These are phyloP conservation scores for Phyllosticta paracitricarpa DNA, from an alignment of 2,329 filamentous ascomycete species.

Conservation along the genomic window DNA sequence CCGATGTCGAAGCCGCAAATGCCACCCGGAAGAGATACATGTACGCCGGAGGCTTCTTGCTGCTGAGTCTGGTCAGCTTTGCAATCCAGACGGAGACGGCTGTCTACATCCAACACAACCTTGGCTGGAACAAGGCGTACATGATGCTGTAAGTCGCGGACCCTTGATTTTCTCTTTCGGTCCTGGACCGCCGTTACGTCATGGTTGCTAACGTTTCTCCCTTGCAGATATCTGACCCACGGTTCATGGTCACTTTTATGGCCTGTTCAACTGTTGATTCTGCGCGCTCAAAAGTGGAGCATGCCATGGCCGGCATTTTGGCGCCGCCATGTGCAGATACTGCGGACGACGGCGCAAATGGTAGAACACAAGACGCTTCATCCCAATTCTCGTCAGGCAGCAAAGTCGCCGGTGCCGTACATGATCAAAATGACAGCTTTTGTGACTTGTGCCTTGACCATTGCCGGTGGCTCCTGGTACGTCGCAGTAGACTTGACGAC, in stretches of 20 bases:
- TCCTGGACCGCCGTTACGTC: not conserved
- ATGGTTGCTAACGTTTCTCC: not conserved
- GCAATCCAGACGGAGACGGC: conserved; percentile 93
- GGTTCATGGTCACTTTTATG: conserved; percentile 87
- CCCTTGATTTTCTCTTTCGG: not conserved
- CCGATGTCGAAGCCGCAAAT: conserved; percentile 51
- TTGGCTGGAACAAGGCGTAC: conserved; percentile 97
- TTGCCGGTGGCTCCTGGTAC: conserved; percentile 92
- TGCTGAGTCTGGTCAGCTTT: conserved; percentile 76
- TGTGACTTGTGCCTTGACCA: conserved; percentile 74
- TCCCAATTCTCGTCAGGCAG: conserved; percentile 39
- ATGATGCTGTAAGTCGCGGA: conserved; percentile 70
- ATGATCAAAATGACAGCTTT: conserved; percentile 70
- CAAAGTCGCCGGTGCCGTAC: conserved; percentile 55
- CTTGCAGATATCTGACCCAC: conserved; percentile 68
- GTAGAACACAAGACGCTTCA: conserved; percentile 70
- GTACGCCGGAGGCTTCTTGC: conserved; percentile 74
- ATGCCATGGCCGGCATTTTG: conserved; percentile 79
- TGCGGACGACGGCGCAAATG: conserved; percentile 68
- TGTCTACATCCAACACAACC: conserved; percentile 82
- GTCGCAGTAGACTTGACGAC: conserved; percentile 89
- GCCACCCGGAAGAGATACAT: conserved; percentile 75
- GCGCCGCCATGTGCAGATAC: conserved; percentile 56
- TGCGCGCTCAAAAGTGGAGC: conserved; percentile 69
- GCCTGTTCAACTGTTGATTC: conserved; percentile 70